These are phyloP conservation scores for Starmerella floris DNA, from an alignment of 805 yeast species.

Conservation along the genomic window DNA sequence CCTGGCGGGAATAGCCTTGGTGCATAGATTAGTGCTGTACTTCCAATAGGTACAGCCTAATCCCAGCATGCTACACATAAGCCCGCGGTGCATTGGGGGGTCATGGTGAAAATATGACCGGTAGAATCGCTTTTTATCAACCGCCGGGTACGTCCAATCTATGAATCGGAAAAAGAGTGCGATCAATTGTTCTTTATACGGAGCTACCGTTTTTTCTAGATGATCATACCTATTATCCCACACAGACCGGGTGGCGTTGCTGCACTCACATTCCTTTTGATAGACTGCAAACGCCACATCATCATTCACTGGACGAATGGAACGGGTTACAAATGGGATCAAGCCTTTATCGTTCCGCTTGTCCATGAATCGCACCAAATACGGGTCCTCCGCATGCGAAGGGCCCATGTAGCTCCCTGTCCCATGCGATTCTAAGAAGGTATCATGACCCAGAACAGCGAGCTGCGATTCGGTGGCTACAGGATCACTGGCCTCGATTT, in stretches of 20 bases:
- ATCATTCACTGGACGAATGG: slow-evolving; percentile 20
- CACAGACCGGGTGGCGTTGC: slow-evolving; percentile 18
- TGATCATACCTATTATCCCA: slow-evolving; percentile 10
- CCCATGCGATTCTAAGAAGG: slow-evolving; percentile 21
- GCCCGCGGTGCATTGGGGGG: slow-evolving; percentile 24
- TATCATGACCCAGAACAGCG: slow-evolving; percentile 11
- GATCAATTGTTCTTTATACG: slow-evolving; percentile 23
- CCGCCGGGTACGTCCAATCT: slow-evolving; percentile 28
- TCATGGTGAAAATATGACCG: slow-evolving; percentile 22
- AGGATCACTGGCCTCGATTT: slow-evolving; percentile 3
- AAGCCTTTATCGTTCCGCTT: slow-evolving; percentile 12
- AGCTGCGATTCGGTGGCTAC: background rate
- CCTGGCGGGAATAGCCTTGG: slow-evolving; percentile 23
- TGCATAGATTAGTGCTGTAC: slow-evolving; percentile 25
- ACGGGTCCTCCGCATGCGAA: slow-evolving; percentile 27
- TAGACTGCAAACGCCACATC: slow-evolving; percentile 9
- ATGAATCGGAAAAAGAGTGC: slow-evolving; percentile 26
- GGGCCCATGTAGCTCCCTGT: slow-evolving; percentile 24
- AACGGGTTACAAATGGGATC: slow-evolving; percentile 23
- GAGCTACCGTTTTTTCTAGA: slow-evolving; percentile 11
- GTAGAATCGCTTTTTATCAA: slow-evolving; percentile 25
- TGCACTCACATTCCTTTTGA: slow-evolving; percentile 20
- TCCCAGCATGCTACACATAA: slow-evolving; percentile 27
- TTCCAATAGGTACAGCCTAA: slow-evolving; percentile 29
- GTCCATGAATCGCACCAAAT: slow-evolving; percentile 17